A percentile compares a stretch with the other conserved stretches of the same genome.
Conservation (phyloP, 331 rosid species). For the Telfairia occidentalis region DNA sequence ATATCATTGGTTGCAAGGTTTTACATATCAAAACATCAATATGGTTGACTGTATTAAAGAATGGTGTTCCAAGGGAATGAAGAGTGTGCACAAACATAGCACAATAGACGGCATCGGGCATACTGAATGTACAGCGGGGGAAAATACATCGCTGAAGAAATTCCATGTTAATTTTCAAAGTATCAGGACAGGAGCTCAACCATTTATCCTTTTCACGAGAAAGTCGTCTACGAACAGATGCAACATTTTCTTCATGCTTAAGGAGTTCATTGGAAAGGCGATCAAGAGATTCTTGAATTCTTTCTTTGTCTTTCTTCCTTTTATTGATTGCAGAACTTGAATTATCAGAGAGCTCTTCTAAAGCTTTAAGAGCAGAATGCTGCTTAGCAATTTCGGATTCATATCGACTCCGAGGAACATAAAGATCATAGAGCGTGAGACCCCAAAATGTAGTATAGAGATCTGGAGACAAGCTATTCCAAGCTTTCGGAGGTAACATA, state of each 20-base stretch:
- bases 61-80: constrained; percentile 97
- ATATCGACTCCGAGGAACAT: constrained; percentile 82
- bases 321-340: constrained; percentile 91
- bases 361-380: constrained; percentile 78
- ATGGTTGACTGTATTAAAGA: constrained; percentile 96
- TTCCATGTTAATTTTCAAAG: constrained; percentile 94
- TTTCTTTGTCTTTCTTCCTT: constrained; percentile 97
- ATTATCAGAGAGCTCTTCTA: constrained; percentile 94
- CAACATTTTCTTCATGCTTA: constrained; percentile 82
- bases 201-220: constrained; percentile 87
- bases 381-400: constrained; percentile 83
- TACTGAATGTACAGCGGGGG: constrained; percentile 99
- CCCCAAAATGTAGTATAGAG: constrained; percentile 98
- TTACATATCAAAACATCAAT: constrained; percentile 89
- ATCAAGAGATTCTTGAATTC: constrained; percentile 93
- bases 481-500: constrained; percentile 89
- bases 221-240: constrained; percentile 78
- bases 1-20: constrained; percentile 97
- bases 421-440: constrained; percentile 87
- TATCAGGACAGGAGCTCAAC: constrained; percentile 96
- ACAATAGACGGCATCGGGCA: constrained; percentile 98
- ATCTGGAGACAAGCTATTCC: constrained; percentile 98
- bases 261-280: constrained; percentile 66
- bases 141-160: constrained; percentile 98
- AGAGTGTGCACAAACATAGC: constrained; percentile 97